Base-by-base conservation (phyloP, 345 rosid species). In the Eutrema heterophyllum region DNA sequence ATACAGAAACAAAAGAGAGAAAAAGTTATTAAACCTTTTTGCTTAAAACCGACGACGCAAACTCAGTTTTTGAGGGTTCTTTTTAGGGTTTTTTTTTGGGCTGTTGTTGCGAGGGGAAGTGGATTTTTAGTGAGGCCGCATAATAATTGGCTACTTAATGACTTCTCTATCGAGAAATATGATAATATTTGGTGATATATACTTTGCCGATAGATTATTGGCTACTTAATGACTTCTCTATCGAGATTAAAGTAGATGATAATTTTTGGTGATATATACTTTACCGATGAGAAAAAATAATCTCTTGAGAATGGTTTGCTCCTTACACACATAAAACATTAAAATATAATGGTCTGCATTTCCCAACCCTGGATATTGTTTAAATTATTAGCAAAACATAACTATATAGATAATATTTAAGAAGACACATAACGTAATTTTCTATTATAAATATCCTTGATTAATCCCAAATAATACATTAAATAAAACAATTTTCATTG, bases 91-190 rank as follows among this genome's bases (percentile, higher is more conserved):
- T 75, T 16, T 41, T 18, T 54, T 21, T 38, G 7, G 0, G 21
- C 18, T 21, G 3, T 40, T 14, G 29, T n/a, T 35, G 39, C 6
- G 73, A 32, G 52, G 26, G 40, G 13, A 18, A 44, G 16, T 61
- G 21, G 16, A 15, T 54, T 43, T 64, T 50, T 73, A 43, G 56
- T 61, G 29, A 35, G 62, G 80, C 75, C 59, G 35, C 40, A 15
- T 62, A 52, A 58, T 86, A 33, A 66, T 76, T 85, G 85, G 83
- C 83, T 59, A 80, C 73, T 71, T 56, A 81, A 81, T 62, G 87
- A 88, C 86, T 82, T 85, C 89, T 83, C 87, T 74, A 67, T 57
- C 50, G 92, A 79, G 88, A 73, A 82, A 88, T 76, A 81, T 89
- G 86, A 87, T 43, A 57, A 74, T 71, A 4, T 30, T 30, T 30